Base-by-base conservation (phyloP, 2,329 filamentous ascomycete species). In the Colletotrichum ledebouriae region DNA sequence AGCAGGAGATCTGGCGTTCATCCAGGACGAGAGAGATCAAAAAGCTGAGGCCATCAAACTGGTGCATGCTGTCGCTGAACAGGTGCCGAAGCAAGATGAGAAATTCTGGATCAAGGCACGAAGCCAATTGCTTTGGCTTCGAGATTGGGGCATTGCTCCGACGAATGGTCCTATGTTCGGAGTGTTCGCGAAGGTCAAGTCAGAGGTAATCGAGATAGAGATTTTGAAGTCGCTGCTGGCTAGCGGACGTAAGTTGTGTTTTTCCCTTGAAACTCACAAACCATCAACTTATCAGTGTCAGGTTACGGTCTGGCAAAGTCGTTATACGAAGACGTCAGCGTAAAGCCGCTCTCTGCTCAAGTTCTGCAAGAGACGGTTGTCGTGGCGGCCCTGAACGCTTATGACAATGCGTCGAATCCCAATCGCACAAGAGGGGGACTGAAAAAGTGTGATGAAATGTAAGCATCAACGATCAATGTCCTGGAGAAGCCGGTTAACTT, bases 351-450 rank as follows among this genome's bases (percentile, higher is more conserved):
- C 3, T 74, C 84, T 2, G 73, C 76, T 3, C 77, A 84, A 3
- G 76, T 84, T 6, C 78, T 93, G 1, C 86, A 89, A 73, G 84
- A 88, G 4, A 87, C 88, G 1, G 82, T 94, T 9, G 80, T 92
- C 47, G 83, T 83, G 1, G 84, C 89, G 53, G 90, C 90, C 1
- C 86, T 94, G 81, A 84, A 87, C 61, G 87, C 90, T 4, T 96
- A 94, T 75, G 93, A 96, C 74, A 93, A 93, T 75, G 92, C 93
- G 3, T 92, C 91, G 22, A 96, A 96, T 73, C 91, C 92, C 0
- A 94, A 95, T 73, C 88, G 88, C 63, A 92, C 87, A 2, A 85
- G 92, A 71, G 93, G 93, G 15, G 91, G 91, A 0, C 84, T 96
- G 73, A 93, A 93, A 78, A 93, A 89, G 77, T 93, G 92, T 52